Percentiles rank a stretch among this genome's conserved stretches.
phyloP scores from a whole-genome alignment of 805 yeast species.

The Candida nanaspora region DNA sequence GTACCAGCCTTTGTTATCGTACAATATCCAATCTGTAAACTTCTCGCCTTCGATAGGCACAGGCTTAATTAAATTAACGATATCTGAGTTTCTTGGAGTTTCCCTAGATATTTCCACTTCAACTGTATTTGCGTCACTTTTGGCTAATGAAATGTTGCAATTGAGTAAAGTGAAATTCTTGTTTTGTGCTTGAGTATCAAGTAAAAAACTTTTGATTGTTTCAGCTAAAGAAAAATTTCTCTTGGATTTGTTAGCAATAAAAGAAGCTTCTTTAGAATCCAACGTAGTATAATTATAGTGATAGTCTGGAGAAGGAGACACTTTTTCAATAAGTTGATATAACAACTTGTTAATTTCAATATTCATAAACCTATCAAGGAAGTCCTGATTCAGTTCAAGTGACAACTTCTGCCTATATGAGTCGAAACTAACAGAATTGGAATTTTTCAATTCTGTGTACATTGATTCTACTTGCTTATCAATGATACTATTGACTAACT shows the following conservation, averaged over 20 bases:
- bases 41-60: background rate
- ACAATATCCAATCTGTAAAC: conserved; percentile 4
- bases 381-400: conserved; percentile 11
- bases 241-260: background rate
- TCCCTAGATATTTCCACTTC: background rate
- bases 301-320: conserved; percentile 16
- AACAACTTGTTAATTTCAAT: conserved; percentile 21
- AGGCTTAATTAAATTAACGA: background rate
- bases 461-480: conserved; percentile 14
- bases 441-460: conserved; percentile 7
- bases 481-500: conserved; percentile 8
- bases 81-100: background rate
- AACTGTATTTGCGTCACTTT: background rate
- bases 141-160: background rate
- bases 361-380: conserved; percentile 11
- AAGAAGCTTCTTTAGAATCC: conserved; percentile 9
- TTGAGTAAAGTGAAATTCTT: background rate
- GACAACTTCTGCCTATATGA: conserved; percentile 5
- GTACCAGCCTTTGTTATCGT: conserved; percentile 6
- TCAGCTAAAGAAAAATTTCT: background rate
- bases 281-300: conserved; percentile 17
- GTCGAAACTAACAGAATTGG: conserved; percentile 1
- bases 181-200: background rate
- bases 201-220: background rate
- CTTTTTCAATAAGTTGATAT: conserved; percentile 13